Percentiles rank a stretch among this genome's conserved stretches.
phyloP scores from a whole-genome alignment of 441 rosid genomes.

The Melastoma candidum region DNA sequence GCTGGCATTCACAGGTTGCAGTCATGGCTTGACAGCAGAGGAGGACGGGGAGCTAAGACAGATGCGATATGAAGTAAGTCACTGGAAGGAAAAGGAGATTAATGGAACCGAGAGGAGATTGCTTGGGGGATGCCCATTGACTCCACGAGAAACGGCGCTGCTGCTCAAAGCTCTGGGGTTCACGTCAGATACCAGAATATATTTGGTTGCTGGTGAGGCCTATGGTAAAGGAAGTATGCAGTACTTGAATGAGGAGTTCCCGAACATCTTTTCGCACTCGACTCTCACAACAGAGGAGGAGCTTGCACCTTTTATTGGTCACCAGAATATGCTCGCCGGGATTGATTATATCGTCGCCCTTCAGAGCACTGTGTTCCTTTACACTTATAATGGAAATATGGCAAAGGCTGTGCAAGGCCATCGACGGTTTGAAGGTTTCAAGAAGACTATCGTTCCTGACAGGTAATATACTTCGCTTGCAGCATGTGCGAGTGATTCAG shows the following conservation, averaged over 20 bases:
- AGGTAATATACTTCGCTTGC: constrained; percentile 28
- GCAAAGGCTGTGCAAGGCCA: constrained; percentile 99
- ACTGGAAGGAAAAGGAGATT: constrained; percentile 95
- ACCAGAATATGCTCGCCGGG: constrained; percentile 96
- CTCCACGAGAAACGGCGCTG: constrained; percentile 88
- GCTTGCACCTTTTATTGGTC: constrained; percentile 59
- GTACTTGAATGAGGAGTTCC: constrained; percentile 53
- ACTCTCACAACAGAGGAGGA: constrained; percentile 64
- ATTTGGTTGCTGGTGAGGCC: constrained; percentile 88
- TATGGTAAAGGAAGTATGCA: constrained; percentile 83
- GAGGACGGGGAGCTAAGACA: constrained; percentile 68
- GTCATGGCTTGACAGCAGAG: constrained; percentile 65
- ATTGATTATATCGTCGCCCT: constrained; percentile 82
- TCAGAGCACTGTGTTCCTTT: constrained; percentile 75
- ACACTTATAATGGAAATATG: constrained; percentile 93
- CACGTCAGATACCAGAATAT: constrained; percentile 61
- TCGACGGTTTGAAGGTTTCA: constrained; percentile 72
- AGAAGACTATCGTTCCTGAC: constrained; percentile 83
- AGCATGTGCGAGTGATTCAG: background rate
- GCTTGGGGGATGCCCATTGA: constrained; percentile 84
- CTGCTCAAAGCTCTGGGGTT: constrained; percentile 69
- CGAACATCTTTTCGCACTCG: constrained; percentile 71
- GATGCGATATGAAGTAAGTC: constrained; percentile 77
- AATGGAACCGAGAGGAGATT: constrained; percentile 85
- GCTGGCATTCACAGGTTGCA: constrained; percentile 96